Conservation (phyloP, 2,329 filamentous ascomycete genomes). For the Phymatotrichopsis omnivora region DNA sequence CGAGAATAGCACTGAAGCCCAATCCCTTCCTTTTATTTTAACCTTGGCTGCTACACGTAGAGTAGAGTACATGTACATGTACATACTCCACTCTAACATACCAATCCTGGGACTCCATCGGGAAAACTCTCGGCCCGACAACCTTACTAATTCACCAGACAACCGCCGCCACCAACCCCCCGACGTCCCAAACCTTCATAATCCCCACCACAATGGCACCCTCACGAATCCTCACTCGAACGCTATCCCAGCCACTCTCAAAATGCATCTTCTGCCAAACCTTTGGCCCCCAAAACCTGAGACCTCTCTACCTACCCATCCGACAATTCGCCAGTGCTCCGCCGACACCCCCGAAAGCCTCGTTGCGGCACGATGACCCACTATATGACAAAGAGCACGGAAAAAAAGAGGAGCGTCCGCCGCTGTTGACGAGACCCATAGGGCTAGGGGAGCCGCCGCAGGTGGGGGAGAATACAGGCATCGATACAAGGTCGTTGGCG, state of each 20-base stretch:
- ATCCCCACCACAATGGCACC: no score
- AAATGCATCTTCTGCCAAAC: neutral
- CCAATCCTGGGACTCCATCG: no score
- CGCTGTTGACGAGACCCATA: conserved; percentile 60
- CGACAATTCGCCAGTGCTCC: neutral
- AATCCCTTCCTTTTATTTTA: no score
- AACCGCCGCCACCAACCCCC: neutral
- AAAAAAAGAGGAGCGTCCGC: conserved; percentile 11
- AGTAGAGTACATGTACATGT: no score
- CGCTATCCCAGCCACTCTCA: neutral
- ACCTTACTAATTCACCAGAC: no score
- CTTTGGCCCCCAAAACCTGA: neutral
- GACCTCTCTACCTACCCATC: neutral
- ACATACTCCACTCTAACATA: no score
- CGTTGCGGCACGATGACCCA: neutral
- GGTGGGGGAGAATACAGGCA: conserved; percentile 70
- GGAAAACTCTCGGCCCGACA: no score
- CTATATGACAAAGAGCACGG: neutral
- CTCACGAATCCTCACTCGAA: no score
- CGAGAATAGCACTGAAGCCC: no score
- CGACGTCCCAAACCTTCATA: neutral
- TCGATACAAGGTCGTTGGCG: conserved; percentile 55
- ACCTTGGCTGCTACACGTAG: no score
- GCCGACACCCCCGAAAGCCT: neutral
- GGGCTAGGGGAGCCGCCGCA: conserved; percentile 65